A percentile compares a stretch with the other conserved stretches of the same genome.
Evolutionary conservation across 805 yeast species (phyloP).

Genomic region (Lachancea fermentati): DNA sequence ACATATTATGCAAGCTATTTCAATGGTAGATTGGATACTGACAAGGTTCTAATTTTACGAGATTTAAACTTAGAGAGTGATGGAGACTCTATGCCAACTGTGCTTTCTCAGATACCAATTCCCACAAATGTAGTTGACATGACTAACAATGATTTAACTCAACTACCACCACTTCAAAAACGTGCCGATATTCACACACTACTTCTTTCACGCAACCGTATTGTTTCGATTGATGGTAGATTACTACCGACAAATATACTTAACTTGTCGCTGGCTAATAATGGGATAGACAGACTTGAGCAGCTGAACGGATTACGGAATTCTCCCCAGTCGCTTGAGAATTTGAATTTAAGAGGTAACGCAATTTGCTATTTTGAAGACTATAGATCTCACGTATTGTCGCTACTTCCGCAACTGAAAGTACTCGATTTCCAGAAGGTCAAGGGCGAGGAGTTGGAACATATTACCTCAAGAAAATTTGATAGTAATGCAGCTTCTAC

Average conservation of each 20-base stretch:
- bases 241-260: conserved; percentile 35
- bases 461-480: too few species aligned
- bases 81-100: conserved; percentile 38
- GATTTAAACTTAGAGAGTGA: conserved; percentile 37
- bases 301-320: conserved; percentile 39
- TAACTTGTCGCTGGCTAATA: conserved; percentile 44
- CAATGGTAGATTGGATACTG: conserved; percentile 24
- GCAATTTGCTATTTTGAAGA: conserved; percentile 44
- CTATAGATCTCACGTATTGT: conserved; percentile 56
- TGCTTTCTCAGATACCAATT: conserved; percentile 38
- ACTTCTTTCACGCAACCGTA: conserved; percentile 58
- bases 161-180: conserved; percentile 44
- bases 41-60: conserved; percentile 25
- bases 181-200: conserved; percentile 43
- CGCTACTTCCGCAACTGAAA: conserved; percentile 56
- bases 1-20: conserved; percentile 40
- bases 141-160: conserved; percentile 64
- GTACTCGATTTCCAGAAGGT: conserved; percentile 67
- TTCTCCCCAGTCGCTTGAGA: conserved; percentile 38
- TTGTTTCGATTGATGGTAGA: conserved; percentile 37
- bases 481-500: too few species aligned
- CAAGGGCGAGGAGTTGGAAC: conserved; percentile 40
- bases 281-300: conserved; percentile 47
- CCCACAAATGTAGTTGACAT: conserved; percentile 59
- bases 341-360: conserved; percentile 52